Percentiles rank a stretch among this genome's conserved stretches.
Conservation (phyloP, 78 protist species). For the Dictyostelium citrinum region DNA sequence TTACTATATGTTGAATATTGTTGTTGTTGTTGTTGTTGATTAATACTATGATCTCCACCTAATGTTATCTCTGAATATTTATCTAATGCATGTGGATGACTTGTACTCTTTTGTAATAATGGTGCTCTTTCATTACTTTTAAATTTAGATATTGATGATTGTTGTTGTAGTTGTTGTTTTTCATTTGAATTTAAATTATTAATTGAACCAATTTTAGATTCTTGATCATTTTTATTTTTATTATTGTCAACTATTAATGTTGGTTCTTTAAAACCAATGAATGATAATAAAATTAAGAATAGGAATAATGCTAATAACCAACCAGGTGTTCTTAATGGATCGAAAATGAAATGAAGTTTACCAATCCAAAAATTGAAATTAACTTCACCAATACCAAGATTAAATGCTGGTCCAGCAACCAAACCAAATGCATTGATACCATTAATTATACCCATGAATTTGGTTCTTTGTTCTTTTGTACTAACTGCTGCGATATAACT, state of each 20-base stretch:
- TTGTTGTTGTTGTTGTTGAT: neutral
- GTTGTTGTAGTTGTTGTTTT: neutral
- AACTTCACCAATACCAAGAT: neutral
- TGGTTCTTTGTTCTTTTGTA: slow-evolving; percentile 57
- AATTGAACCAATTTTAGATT: neutral
- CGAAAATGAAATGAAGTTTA: slow-evolving; percentile 1
- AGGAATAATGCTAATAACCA: slow-evolving; percentile 37
- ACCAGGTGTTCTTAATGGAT: slow-evolving; percentile 52
- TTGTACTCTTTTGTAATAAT: neutral
- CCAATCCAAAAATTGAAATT: neutral
- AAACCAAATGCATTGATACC: slow-evolving; percentile 69
- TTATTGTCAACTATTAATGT: neutral
- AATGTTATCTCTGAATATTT: neutral
- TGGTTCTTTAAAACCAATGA: slow-evolving; percentile 53
- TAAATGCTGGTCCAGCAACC: slow-evolving; percentile 68
- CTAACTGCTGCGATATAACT: slow-evolving; percentile 48
- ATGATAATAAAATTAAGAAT: slow-evolving; percentile 28
- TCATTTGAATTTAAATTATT: neutral
- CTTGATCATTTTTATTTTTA: neutral
- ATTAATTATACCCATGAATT: slow-evolving; percentile 45
- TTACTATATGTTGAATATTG: neutral
- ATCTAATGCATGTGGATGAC: neutral
- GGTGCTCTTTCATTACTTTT: neutral
- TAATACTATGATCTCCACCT: neutral
- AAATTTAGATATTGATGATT: neutral